Base-by-base conservation (phyloP, 495 filamentous ascomycete genomes). In the Penicillium subrubescens region DNA sequence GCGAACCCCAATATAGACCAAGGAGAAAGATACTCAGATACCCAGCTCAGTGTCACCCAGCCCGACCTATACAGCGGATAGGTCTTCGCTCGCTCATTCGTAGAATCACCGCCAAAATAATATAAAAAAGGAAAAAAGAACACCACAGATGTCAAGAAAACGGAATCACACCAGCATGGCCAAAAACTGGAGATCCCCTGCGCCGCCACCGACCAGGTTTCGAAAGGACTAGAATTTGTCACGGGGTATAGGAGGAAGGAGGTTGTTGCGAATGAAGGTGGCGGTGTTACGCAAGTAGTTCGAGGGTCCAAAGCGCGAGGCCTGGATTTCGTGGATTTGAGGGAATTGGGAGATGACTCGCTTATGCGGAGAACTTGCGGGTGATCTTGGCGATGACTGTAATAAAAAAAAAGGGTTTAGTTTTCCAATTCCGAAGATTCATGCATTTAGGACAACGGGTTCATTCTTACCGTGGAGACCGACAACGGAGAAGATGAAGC, bases 401-500 rank as follows among this genome's bases (percentile, higher is more conserved):
- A 65, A 25, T 19, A 62, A 57, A 55, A 65, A 25, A 19, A 62
- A 57, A 55, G 51, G 46, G 60, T 69, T 72, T 60, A 70, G 72
- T 71, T 54, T 48, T 35, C 15, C 58, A 57, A 8, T 8, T 53
- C 39, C 2, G 35, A 57, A 55, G 48, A 14, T 31, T 11, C n/a
- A 31, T 21, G 15, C 11, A 19, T 37, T 10, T 46, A 6, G 10
- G 25, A 10, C 21, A 48, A 10, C 15, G 25, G 17, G 27, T 34
- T 39, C 91, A 65, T 29, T 31, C 53, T 56, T 87, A 99, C 95
- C 91, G 79, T 99, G 95, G 76, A 99, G 83, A 69, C 92, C 93
- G 71, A 99, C 95, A 75, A 99, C 95, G 70, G 91, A 95, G 82
- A 98, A 96, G 77, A 99, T 99, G 81, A 99, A 99, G 48, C 94